Evolutionary conservation across 768 basidiomycete genomes (phyloP), one percentile per base, ranked within the genome.

Genomic region (Suillus ampliporus): DNA sequence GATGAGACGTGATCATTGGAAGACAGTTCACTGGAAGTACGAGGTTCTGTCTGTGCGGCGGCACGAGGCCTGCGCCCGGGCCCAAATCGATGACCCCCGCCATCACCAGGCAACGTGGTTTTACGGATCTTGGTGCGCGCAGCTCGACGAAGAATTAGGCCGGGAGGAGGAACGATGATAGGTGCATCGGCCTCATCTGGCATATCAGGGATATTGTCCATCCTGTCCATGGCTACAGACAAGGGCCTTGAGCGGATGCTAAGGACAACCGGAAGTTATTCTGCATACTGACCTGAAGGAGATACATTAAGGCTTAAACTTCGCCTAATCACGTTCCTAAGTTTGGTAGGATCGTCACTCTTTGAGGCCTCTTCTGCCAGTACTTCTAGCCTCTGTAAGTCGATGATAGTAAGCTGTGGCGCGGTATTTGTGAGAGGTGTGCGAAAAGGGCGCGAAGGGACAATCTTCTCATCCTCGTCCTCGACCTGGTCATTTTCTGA

Each of bases 91-190:
- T 93, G 93, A 2, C 92, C 92, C 38, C 85, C 88, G 13, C 90
- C 91, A 75, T 92, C 93, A 26, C 88, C 91, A 15, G 85, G 82
- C 7, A 90, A 74, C 6, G 86, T 85, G 15, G 89, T 82, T 78
- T 99, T 99, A 40, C 97, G 90, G 68, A 99, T 97, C 80, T 95
- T 95, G 1, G 97, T 99, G 15, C 97, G 88, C 5, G 95, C 95
- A 11, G 95, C 87, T 41, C 97, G 90, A 23, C 95, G 91, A 14
- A 99, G 83, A 68, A 95, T 94, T 74, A 89, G 91, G 8, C 92
- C 92, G 1, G 94, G 94, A 28, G 89, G 90, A 50, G 94, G 91
- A 21, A 78, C 67, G 64, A 97, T 92, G 70, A 97, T 92, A 26
- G 96, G 96, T n/a, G 86, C 84, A 75, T 97, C 94, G 5, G 88